Evolutionary conservation across 768 basidiomycete genomes (phyloP), one percentile per base, ranked within the genome.

Genomic region (Termitomyces sp.): DNA sequence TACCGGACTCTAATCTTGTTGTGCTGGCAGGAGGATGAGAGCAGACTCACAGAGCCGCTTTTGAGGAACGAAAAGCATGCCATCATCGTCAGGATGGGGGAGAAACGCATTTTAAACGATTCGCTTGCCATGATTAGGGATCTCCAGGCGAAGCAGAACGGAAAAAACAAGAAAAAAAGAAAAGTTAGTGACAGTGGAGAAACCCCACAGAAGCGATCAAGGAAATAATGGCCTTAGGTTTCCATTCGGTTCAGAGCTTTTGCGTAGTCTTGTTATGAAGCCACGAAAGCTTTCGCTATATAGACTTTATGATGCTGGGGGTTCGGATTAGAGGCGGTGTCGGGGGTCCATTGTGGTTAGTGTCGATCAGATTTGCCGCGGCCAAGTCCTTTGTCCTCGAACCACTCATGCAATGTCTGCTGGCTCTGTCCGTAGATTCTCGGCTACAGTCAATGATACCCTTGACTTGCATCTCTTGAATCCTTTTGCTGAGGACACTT

Each of bases 61-160:
- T 53, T 75, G 4, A 54, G 71, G 51, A 82, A 83, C 60, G 78
- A 75, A 62, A 74, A 73, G 56, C 74, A 84, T 55, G 92, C 93
- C 1, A 65, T 86, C 8, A 70, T 88, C 45, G 90, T 93, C 12
- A 78, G 93, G 35, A 66, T 90, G 10, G 89, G 90, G 4, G 93
- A 95, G 72, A 93, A 93, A 70, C 71, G 78, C 22, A 83, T 93
- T 12, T 63, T 94, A 52, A 53, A 60, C 8, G 64, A 60, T 8
- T 54, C 60, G n/a, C 51, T 71, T 30, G 53, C 60, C 15, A 67
- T 64, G 47, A 32, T 73, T 26, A 50, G 58, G 19, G 54, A 44
- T 14, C 37, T 58, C 1, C 56, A 53, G 22, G 45, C 26, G 19
- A 51, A 52, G 24, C 52, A 46, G 24, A 51, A 37, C 14, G 35